Conservation (phyloP, 345 rosid genomes). For the Nasturtium officinale region DNA sequence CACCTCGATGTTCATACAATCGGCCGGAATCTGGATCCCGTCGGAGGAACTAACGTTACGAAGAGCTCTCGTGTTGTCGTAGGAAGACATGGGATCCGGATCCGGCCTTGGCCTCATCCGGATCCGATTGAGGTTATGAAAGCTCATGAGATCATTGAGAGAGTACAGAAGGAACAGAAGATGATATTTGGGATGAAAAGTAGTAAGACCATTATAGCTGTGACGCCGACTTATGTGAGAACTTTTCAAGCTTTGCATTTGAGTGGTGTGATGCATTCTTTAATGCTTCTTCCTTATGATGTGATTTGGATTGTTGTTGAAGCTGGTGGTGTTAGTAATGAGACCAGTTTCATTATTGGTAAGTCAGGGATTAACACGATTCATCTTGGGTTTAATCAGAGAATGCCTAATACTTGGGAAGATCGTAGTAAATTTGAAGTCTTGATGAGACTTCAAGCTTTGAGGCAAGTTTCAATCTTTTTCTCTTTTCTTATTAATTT, state of each 20-base stretch:
- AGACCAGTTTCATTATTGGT: slow-evolving; percentile 66
- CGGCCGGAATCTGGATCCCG: slow-evolving; percentile 33
- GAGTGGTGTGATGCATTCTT: slow-evolving; percentile 89
- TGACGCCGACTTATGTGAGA: slow-evolving; percentile 92
- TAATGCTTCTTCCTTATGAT: slow-evolving; percentile 87
- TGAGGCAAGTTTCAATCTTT: slow-evolving; percentile 50
- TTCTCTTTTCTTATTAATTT: too few species aligned
- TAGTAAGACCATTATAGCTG: slow-evolving; percentile 65
- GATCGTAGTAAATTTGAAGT: slow-evolving; percentile 72
- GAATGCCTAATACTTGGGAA: slow-evolving; percentile 81
- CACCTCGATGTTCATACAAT: slow-evolving; percentile 41
- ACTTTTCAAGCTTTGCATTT: slow-evolving; percentile 91
- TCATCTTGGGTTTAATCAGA: slow-evolving; percentile 65
- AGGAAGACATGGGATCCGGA: slow-evolving; percentile 99
- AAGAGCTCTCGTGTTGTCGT: slow-evolving; percentile 77
- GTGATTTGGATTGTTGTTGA: slow-evolving; percentile 95
- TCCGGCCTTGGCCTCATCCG: slow-evolving; percentile 99
- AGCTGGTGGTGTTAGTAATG: slow-evolving; percentile 83
- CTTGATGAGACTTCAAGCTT: slow-evolving; percentile 79
- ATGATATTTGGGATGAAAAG: slow-evolving; percentile 67
- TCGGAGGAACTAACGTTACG: slow-evolving; percentile 32
- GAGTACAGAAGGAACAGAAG: slow-evolving; percentile 92
- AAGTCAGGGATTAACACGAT: slow-evolving; percentile 66
- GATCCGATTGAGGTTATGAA: slow-evolving; percentile 85
- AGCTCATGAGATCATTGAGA: slow-evolving; percentile 86